Conservation (phyloP, 257 asterid species). For the Linaria vulgaris region DNA sequence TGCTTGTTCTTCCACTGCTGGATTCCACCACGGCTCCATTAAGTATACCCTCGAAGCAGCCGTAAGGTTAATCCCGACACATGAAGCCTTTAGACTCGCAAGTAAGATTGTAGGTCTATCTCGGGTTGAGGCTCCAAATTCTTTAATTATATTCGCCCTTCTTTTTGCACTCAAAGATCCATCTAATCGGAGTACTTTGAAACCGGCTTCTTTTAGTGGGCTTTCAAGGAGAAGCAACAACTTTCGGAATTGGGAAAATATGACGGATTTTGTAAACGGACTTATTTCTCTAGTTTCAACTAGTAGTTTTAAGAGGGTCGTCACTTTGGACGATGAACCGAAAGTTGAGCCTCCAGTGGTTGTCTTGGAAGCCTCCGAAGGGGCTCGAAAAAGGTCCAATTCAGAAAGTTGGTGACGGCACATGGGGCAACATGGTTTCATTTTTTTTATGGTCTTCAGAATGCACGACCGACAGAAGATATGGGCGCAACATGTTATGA, state of each 20-base stretch:
- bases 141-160: slow-evolving; percentile 61
- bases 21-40: slow-evolving; percentile 99
- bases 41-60: slow-evolving; percentile 79
- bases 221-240: slow-evolving; percentile 72
- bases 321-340: slow-evolving; percentile 63
- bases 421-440: slow-evolving; percentile 71
- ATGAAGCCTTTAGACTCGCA: slow-evolving; percentile 81
- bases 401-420: slow-evolving; percentile 71
- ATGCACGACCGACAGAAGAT: slow-evolving; percentile 76
- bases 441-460: slow-evolving; percentile 51
- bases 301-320: slow-evolving; percentile 61
- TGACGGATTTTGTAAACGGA: slow-evolving; percentile 59
- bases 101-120: slow-evolving; percentile 76
- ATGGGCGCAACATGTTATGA: slow-evolving; percentile 69
- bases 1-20: slow-evolving; percentile 92
- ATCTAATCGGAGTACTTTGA: slow-evolving; percentile 63
- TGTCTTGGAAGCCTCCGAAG: slow-evolving; percentile 47
- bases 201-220: slow-evolving; percentile 68
- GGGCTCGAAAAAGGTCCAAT: slow-evolving; percentile 62
- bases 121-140: slow-evolving; percentile 52
- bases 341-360: slow-evolving; percentile 28
- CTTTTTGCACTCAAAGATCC: slow-evolving; percentile 69
- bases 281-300: slow-evolving; percentile 41
- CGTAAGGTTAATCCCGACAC: slow-evolving; percentile 77
- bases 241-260: slow-evolving; percentile 80